Evolutionary conservation across 108 stramenopile species (phyloP), one percentile per base, ranked within the genome.

Genomic region (Fistulifera pelliculosa): DNA sequence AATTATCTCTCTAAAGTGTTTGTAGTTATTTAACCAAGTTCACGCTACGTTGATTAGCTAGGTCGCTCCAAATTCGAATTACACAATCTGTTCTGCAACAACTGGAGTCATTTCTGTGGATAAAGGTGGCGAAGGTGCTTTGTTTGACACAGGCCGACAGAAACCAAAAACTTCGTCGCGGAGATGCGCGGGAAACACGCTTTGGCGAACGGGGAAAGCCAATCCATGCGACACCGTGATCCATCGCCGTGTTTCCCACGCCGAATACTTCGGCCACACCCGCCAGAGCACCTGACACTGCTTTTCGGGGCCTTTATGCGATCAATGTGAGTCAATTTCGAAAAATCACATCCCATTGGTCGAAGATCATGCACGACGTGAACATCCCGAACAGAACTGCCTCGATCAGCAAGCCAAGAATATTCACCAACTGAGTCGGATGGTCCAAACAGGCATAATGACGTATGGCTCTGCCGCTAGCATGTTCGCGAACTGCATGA

Each of bases 311-410:
- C 93, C 70, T 95, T 94, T 38, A 94, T 61, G n/a, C 97, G 82
- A 77, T 99, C 98, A 64, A 99, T 99, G 54, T 96, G 88, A 27
- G 98, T 96, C 50, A 90, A 68, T 59, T 95, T 93, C 18, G 93
- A 87, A 26, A 61, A 1, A 97, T 86, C 15, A 94, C 92, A 51
- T 80, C 77, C 70, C 79, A 84, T 75, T 99, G 99, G 74, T 99
- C 99, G 41, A 74, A 60, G 77, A 98, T 85, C 99, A 99, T 99
- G 65, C 99, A 99, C 26, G 79, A 57, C 18, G 99, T 99, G 73
- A 99, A 99, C 25, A 98, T 54, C 14, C 99, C 99, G 67, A 99
- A 99, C 17, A 99, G 63, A 8, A 90, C 45, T 4, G 90, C 82
- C 62, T 91, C 89, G 14, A 90, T 66, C 11, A 76, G 55, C 38